Evolutionary conservation across 352 stramenopile genomes (phyloP).

Genomic region (Phytophthora pistaciae): DNA sequence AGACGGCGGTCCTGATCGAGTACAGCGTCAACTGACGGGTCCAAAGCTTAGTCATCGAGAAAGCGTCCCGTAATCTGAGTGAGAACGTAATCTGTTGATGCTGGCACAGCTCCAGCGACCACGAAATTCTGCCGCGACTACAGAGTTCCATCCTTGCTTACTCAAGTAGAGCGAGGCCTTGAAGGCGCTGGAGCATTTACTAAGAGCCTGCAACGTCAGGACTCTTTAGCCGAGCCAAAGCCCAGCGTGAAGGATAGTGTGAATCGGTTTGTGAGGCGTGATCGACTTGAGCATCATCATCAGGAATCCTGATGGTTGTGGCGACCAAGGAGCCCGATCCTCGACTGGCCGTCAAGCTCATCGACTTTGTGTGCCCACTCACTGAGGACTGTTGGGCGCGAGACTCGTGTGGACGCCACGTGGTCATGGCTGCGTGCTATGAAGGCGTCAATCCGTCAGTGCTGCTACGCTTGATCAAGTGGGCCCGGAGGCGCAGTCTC

Average conservation of each 20-base stretch:
- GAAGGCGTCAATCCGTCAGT: conserved; percentile 16
- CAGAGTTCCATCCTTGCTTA: no score
- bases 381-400: conserved; percentile 13
- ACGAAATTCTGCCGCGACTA: background rate
- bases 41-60: no score
- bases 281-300: conserved; percentile 3
- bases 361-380: conserved; percentile 15
- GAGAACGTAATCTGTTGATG: background rate
- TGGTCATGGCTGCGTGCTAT: conserved; percentile 21
- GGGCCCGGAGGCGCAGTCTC: conserved; percentile 3
- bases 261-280: background rate
- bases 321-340: background rate
- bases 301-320: conserved; percentile 18
- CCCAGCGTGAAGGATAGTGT: background rate
- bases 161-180: no score
- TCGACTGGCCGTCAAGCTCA: conserved; percentile 18
- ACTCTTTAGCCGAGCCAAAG: background rate
- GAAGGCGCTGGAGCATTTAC: no score
- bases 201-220: background rate
- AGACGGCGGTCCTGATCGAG: conserved; percentile 4
- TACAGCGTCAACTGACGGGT: conserved; percentile 5
- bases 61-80: background rate
- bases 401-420: conserved; percentile 9
- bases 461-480: conserved; percentile 16
- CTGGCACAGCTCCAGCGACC: background rate